Evolutionary conservation across 345 rosid genomes (phyloP), one percentile per base, ranked within the genome.

Genomic region (Rhizophora apiculata): DNA sequence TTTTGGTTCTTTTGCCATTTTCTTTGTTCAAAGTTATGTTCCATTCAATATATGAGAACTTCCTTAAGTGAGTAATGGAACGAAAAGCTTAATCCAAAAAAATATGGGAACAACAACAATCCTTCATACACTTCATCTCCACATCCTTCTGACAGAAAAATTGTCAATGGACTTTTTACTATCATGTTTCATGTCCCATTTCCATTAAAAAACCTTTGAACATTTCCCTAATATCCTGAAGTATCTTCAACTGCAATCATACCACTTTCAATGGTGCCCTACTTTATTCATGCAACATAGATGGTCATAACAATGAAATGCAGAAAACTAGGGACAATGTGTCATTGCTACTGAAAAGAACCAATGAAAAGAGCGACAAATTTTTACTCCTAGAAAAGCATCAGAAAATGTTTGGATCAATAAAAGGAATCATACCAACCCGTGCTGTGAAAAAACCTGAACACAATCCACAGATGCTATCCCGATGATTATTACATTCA

Each of bases 361-460:
- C 5, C 22, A 53, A 16, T 24, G 20, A 36, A 63, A 27, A n/a
- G n/a, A 27, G 32, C 51, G 18, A 26, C 5, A 26, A 52, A 55
- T 46, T 72, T 46, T 72, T 57, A 65, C 62, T 53, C 37, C 54
- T 53, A 18, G 4, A 15, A 21, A 62, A 62, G 36, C n/a, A 13
- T 22, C 20, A 0, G 18, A 62, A 62, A 18, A 54, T 6, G 20
- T 62, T 55, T 36, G 69, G n/a, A 69, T 37, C 37, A 56, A 11
- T 18, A 60, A 18, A 59, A 30, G 65, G 37, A 30, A 60, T 21
- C 90, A 43, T 84, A 95, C 99, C 89, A 88, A 62, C 68, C 99
- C 99, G 77, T 89, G 97, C 68, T 89, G 79, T 62, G 97, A 87
- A 73, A 90, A 84, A 60, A 93, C 87, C 78, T 93, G 93, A 57